Conservation (phyloP, 2,329 filamentous ascomycete species). For the Pseudocercospora macadamiae region DNA sequence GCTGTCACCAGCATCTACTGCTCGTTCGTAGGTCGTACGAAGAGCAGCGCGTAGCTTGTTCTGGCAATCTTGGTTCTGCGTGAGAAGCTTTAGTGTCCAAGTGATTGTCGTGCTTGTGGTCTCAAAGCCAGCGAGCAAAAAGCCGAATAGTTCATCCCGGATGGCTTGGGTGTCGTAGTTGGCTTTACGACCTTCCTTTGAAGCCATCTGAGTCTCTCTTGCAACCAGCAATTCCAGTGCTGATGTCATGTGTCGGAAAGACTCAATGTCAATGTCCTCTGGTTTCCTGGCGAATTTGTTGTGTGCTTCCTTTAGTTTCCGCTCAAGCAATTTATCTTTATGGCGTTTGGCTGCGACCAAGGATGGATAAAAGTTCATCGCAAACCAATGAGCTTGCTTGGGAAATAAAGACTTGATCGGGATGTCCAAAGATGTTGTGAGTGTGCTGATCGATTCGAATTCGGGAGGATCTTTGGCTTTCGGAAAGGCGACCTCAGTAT, state of each 20-base stretch:
- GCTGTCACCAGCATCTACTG: neutral
- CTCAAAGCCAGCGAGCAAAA: constrained; percentile 50
- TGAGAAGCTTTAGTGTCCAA: constrained; percentile 48
- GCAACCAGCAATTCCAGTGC: constrained; percentile 44
- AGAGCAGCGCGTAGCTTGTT: constrained; percentile 40
- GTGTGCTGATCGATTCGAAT: constrained; percentile 27
- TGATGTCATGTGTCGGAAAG: constrained; percentile 14
- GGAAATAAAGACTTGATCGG: constrained; percentile 30
- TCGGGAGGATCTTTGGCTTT: constrained; percentile 25
- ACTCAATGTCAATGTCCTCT: constrained; percentile 36
- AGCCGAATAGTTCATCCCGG: constrained; percentile 38
- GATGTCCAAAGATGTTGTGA: constrained; percentile 28
- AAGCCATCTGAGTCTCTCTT: constrained; percentile 38
- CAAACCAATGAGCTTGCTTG: constrained; percentile 30
- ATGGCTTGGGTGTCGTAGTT: constrained; percentile 31
- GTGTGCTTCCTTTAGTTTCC: constrained; percentile 39
- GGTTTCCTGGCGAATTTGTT: constrained; percentile 29
- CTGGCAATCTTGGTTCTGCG: constrained; percentile 41
- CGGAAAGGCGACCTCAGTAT: constrained; percentile 25
- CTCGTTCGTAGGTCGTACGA: constrained; percentile 24
- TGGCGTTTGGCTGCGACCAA: constrained; percentile 15
- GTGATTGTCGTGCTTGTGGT: constrained; percentile 47
- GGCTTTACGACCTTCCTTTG: constrained; percentile 38
- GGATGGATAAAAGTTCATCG: constrained; percentile 18
- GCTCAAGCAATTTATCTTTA: constrained; percentile 40